These are phyloP conservation scores for Diaporthe capsici DNA, from an alignment of 2,329 filamentous ascomycete genomes.

Conservation along the genomic window DNA sequence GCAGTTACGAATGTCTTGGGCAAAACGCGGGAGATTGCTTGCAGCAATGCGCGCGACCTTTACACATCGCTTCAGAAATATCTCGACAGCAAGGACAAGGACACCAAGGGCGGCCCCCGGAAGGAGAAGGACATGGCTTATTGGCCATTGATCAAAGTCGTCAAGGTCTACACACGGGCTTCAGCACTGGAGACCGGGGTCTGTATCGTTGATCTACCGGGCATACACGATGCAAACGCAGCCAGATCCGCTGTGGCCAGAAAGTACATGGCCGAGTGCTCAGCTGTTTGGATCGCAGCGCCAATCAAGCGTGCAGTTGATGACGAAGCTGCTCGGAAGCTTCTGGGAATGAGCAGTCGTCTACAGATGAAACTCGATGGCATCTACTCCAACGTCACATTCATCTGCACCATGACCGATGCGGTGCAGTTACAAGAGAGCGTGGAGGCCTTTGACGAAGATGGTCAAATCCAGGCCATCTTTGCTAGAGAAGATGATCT, in stretches of 20 bases:
- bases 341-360: constrained; percentile 70
- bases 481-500: not conserved
- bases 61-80: constrained; percentile 58
- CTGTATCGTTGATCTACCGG: constrained; percentile 63
- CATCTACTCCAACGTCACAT: constrained; percentile 66
- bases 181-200: constrained; percentile 46
- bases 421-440: not conserved
- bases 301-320: constrained; percentile 73
- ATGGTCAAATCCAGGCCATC: constrained; percentile 8
- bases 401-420: constrained; percentile 74
- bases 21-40: not conserved
- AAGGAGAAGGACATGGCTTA: constrained; percentile 50
- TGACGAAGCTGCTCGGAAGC: constrained; percentile 68
- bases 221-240: constrained; percentile 71
- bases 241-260: constrained; percentile 70
- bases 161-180: constrained; percentile 55
- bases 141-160: constrained; percentile 69
- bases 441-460: constrained; percentile 26
- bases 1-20: constrained; percentile 1
- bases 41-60: not conserved
- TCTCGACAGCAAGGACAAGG: constrained; percentile 68
- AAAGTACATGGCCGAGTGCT: constrained; percentile 72
- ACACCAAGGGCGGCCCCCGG: not conserved
- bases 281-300: constrained; percentile 72
- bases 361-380: constrained; percentile 73